phyloP scores from a whole-genome alignment of 1,139 yeast genomes.

The Blastobotrys proliferans region DNA sequence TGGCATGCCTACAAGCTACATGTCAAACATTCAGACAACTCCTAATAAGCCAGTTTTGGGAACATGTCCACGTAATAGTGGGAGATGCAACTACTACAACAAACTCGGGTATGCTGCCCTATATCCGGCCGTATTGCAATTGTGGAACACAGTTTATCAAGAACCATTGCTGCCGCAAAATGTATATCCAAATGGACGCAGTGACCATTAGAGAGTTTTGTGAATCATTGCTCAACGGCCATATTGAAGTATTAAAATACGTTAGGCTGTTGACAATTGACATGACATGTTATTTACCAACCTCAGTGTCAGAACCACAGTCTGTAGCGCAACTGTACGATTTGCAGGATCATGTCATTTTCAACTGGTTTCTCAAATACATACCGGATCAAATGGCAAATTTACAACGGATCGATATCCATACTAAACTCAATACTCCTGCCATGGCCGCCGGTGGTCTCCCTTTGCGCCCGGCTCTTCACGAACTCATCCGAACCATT shows the following conservation, averaged over 20 bases:
- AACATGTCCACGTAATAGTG: constrained; percentile 1
- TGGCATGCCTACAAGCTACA: constrained; percentile 1
- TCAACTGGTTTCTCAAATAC: constrained; percentile 7
- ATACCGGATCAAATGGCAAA: background rate
- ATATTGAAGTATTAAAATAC: background rate
- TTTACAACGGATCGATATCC: constrained; percentile 3
- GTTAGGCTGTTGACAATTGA: constrained; percentile 3
- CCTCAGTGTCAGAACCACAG: background rate
- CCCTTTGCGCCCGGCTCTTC: too few relatives aligned
- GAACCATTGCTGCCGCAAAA: constrained; percentile 1
- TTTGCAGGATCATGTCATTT: constrained; percentile 1
- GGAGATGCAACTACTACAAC: background rate
- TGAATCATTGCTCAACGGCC: constrained; percentile 1
- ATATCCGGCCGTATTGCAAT: background rate
- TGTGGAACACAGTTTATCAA: constrained; percentile 1
- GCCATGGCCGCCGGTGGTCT: too few relatives aligned
- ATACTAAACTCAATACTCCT: background rate
- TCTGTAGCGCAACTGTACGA: background rate
- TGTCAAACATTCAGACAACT: background rate
- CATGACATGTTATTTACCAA: constrained; percentile 2
- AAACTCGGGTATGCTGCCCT: background rate
- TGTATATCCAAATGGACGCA: background rate
- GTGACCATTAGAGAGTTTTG: background rate
- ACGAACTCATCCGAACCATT: background rate
- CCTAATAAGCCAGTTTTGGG: background rate